Percentiles rank a stretch among this genome's conserved stretches.
phyloP scores from a whole-genome alignment of 2,329 filamentous ascomycete species.

The Exophiala aquamarina region DNA sequence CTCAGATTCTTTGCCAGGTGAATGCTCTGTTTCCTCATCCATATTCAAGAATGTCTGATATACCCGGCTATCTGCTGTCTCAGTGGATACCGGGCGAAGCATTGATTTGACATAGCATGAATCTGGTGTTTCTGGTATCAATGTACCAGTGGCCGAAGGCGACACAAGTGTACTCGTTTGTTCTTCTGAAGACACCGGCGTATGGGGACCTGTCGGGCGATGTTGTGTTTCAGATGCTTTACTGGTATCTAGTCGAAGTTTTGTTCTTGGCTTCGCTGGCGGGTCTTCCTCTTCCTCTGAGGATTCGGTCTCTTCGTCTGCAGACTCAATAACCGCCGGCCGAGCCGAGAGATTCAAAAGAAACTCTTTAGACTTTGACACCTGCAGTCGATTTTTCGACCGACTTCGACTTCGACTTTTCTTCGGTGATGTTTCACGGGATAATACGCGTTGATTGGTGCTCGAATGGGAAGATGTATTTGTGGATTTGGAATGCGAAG shows the following conservation, averaged over 20 bases:
- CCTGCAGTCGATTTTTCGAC: conserved; percentile 18
- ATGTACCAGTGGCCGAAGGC: conserved; percentile 4
- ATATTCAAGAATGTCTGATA: conserved; percentile 31
- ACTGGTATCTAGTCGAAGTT: conserved; percentile 24
- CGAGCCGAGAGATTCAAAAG: conserved; percentile 20
- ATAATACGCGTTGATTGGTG: conserved; percentile 6
- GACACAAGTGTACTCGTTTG: conserved; percentile 16
- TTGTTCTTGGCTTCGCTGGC: conserved; percentile 13
- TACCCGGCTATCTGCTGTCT: conserved; percentile 21
- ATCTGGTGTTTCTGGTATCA: conserved; percentile 27
- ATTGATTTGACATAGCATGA: conserved; percentile 26
- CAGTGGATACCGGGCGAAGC: conserved; percentile 22
- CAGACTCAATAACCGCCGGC: conserved; percentile 24
- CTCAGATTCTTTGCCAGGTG: conserved; percentile 13
- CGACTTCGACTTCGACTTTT: conserved; percentile 23
- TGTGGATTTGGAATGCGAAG: background rate
- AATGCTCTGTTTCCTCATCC: conserved; percentile 27
- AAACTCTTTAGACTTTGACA: conserved; percentile 23
- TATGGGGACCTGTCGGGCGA: conserved; percentile 23
- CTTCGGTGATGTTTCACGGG: conserved; percentile 20
- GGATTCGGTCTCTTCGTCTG: conserved; percentile 21
- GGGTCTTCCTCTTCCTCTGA: conserved; percentile 18
- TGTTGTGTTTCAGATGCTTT: conserved; percentile 11
- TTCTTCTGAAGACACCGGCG: conserved; percentile 25
- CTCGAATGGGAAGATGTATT: conserved; percentile 6